Percentiles rank a stretch among this genome's conserved stretches.
These are phyloP conservation scores for Serpula lacrymans DNA, from an alignment of 768 basidiomycete species.

Conservation along the genomic window DNA sequence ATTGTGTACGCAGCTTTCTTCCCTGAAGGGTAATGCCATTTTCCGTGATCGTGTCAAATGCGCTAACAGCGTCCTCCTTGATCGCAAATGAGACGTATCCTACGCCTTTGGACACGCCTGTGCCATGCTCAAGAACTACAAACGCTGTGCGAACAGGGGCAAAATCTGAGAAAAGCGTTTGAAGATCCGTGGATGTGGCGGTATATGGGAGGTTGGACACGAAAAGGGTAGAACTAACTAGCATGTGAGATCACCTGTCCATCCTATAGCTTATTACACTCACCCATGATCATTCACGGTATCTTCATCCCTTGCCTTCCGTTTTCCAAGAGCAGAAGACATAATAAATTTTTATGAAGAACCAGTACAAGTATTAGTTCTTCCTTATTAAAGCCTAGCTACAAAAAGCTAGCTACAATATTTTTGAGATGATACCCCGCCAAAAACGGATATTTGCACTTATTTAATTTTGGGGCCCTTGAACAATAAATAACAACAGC, in stretches of 20 bases:
- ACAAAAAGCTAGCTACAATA: too few species aligned
- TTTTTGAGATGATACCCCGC: too few species aligned
- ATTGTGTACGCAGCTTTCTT: slow-evolving; percentile 68
- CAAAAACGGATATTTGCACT: too few species aligned
- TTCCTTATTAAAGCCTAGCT: too few species aligned
- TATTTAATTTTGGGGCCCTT: too few species aligned
- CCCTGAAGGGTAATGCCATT: slow-evolving; percentile 66
- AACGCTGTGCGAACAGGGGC: slow-evolving; percentile 94
- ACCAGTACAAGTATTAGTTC: too few species aligned
- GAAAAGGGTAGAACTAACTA: slow-evolving; percentile 76
- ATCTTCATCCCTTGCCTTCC: slow-evolving; percentile 22
- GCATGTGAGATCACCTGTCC: not conserved
- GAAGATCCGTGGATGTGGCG: slow-evolving; percentile 85
- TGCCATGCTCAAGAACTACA: slow-evolving; percentile 78
- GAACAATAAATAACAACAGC: too few species aligned
- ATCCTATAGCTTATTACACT: not conserved
- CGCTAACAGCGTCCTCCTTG: slow-evolving; percentile 81
- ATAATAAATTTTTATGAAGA: too few species aligned
- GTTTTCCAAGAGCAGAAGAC: slow-evolving; percentile 22
- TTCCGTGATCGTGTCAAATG: slow-evolving; percentile 59
- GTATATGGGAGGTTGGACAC: slow-evolving; percentile 91
- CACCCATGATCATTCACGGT: slow-evolving; percentile 17
- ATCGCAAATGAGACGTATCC: slow-evolving; percentile 94
- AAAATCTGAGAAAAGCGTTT: slow-evolving; percentile 92
- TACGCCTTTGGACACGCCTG: slow-evolving; percentile 85